phyloP scores from a whole-genome alignment of 192 early-diverging fungal species.

The Lunasporangiospora selenospora region DNA sequence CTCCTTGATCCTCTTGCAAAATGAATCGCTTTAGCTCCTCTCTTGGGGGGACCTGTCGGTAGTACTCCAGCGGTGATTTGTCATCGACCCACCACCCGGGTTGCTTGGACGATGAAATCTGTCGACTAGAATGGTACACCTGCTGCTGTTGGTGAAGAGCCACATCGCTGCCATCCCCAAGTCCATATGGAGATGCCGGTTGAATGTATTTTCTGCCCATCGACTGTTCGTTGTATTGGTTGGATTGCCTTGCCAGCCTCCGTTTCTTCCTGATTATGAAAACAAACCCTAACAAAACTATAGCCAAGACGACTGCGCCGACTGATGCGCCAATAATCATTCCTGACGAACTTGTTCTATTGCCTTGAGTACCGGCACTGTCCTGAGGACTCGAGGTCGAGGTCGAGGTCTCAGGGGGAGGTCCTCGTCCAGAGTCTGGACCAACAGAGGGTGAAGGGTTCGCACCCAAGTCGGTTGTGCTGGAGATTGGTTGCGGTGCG shows the following conservation, averaged over 20 bases:
- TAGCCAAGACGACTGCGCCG: constrained; percentile 5
- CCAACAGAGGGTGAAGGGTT: not conserved
- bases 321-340: constrained; percentile 18
- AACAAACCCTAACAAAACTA: constrained; percentile 9
- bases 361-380: not conserved
- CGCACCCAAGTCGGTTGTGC: not conserved
- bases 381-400: not conserved
- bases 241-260: constrained; percentile 11
- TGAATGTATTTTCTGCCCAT: constrained; percentile 21
- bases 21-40: too few relatives aligned
- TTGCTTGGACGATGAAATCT: not conserved
- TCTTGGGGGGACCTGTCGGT: constrained; percentile 4
- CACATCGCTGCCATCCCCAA: not conserved
- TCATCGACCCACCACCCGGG: constrained; percentile 24
- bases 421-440: too few relatives aligned
- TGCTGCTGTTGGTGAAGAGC: constrained; percentile 1
- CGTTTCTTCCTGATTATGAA: constrained; percentile 12
- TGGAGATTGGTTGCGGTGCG: not conserved
- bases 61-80: constrained; percentile 37
- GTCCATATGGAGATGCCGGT: not conserved
- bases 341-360: not conserved
- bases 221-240: constrained; percentile 14
- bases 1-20: not conserved
- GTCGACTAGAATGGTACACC: not conserved
- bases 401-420: too few relatives aligned